These are phyloP conservation scores for Pichia pseudocactophila DNA, from an alignment of 805 yeast genomes.

Conservation along the genomic window DNA sequence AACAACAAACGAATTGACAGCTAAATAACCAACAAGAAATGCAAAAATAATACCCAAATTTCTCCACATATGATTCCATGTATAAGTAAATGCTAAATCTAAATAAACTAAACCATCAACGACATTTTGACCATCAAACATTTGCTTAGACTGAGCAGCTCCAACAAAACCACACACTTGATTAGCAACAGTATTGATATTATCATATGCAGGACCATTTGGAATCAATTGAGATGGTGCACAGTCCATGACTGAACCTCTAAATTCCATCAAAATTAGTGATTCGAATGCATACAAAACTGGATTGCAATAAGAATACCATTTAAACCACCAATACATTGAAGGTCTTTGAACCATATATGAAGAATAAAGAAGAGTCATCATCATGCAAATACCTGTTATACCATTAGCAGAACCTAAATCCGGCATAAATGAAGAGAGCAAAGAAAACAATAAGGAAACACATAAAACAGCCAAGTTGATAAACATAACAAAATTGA, in stretches of 20 bases:
- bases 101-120: conserved; percentile 47
- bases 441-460: conserved; percentile 42
- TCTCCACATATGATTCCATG: conserved; percentile 63
- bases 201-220: conserved; percentile 32
- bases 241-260: conserved; percentile 44
- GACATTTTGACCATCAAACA: conserved; percentile 21
- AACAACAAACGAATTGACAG: conserved; percentile 20
- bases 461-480: conserved; percentile 31
- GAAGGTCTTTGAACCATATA: conserved; percentile 49
- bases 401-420: conserved; percentile 50
- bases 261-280: conserved; percentile 48
- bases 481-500: conserved; percentile 16
- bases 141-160: conserved; percentile 25
- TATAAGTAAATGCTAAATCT: conserved; percentile 38
- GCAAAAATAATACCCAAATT: conserved; percentile 50
- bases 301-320: conserved; percentile 44
- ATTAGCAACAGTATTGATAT: conserved; percentile 26
- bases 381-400: conserved; percentile 46
- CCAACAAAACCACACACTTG: conserved; percentile 47
- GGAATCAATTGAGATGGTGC: conserved; percentile 37
- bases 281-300: conserved; percentile 43
- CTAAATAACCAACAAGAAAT: conserved; percentile 33
- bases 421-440: conserved; percentile 41
- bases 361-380: conserved; percentile 50
- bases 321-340: conserved; percentile 55